These are phyloP conservation scores for Apiospora pterosperma DNA, from an alignment of 2,329 filamentous ascomycete species.

Conservation along the genomic window DNA sequence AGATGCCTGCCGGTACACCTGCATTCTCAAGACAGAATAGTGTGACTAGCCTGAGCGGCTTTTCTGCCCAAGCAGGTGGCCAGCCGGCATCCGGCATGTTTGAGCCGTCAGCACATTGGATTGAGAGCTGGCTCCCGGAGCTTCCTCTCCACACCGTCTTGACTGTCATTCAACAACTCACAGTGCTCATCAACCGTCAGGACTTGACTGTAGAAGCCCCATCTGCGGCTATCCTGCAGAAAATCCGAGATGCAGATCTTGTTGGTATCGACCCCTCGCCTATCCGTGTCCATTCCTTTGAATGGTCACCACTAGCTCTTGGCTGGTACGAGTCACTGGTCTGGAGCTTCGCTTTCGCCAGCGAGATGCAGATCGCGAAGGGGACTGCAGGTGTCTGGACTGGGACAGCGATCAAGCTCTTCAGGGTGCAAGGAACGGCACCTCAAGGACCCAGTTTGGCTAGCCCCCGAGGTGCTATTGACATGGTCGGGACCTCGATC, in stretches of 20 bases:
- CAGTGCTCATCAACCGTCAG: constrained; percentile 53
- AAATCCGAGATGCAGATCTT: constrained; percentile 59
- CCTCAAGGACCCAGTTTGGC: constrained; percentile 76
- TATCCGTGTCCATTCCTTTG: constrained; percentile 81
- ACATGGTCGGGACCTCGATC: constrained; percentile 87
- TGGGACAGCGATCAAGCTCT: constrained; percentile 81
- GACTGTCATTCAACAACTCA: constrained; percentile 67
- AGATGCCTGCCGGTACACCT: constrained; percentile 82
- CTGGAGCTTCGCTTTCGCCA: constrained; percentile 89
- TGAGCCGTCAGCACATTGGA: constrained; percentile 78
- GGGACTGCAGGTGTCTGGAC: constrained; percentile 94
- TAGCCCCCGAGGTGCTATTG: constrained; percentile 84
- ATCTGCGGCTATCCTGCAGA: constrained; percentile 44
- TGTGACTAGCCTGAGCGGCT: constrained; percentile 71
- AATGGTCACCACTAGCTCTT: constrained; percentile 86
- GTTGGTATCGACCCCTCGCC: constrained; percentile 71
- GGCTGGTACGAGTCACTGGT: constrained; percentile 96
- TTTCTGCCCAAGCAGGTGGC: constrained; percentile 44
- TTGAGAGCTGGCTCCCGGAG: constrained; percentile 91
- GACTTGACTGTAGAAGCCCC: constrained; percentile 38
- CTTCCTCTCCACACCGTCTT: constrained; percentile 85
- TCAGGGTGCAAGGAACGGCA: constrained; percentile 83
- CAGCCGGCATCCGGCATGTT: constrained; percentile 61
- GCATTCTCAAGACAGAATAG: constrained; percentile 89
- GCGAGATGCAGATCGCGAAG: constrained; percentile 82